A percentile compares a stretch with the other conserved stretches of the same genome.
phyloP scores from a whole-genome alignment of 768 basidiomycete species.

The Xanthoconium stramineum region DNA sequence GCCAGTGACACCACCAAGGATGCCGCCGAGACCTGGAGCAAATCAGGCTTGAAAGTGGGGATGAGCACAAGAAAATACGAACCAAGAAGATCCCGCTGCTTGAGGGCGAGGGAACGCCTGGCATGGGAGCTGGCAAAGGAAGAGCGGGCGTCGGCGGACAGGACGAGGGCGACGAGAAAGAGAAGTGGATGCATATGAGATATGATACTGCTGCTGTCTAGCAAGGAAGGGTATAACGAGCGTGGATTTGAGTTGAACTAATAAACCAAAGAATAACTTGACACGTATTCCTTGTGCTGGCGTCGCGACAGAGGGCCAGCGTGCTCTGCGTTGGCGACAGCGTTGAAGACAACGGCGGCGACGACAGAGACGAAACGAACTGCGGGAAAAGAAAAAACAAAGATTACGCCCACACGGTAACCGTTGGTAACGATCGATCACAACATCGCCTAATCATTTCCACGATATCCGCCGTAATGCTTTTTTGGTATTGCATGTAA shows the following conservation, averaged over 20 bases:
- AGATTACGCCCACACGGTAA: slow-evolving; percentile 20
- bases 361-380: slow-evolving; percentile 1
- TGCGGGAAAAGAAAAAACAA: slow-evolving; percentile 14
- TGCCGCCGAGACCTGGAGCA: slow-evolving; percentile 8
- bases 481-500: neutral
- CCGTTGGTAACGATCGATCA: neutral
- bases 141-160: slow-evolving; percentile 37
- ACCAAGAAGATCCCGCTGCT: slow-evolving; percentile 22
- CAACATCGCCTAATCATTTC: neutral
- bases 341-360: slow-evolving; percentile 2
- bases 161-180: slow-evolving; percentile 25
- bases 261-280: neutral
- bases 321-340: slow-evolving; percentile 17
- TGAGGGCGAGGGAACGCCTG: slow-evolving; percentile 28
- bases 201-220: slow-evolving; percentile 31
- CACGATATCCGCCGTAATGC: neutral
- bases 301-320: slow-evolving; percentile 11
- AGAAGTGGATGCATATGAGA: slow-evolving; percentile 30
- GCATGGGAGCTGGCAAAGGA: slow-evolving; percentile 36
- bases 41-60: neutral
- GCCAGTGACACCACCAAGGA: neutral
- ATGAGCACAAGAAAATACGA: neutral
- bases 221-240: slow-evolving; percentile 36
- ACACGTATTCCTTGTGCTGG: slow-evolving; percentile 1
- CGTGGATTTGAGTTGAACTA: slow-evolving; percentile 16